Evolutionary conservation across 768 basidiomycete genomes (phyloP).

Genomic region (Lyophyllum shimeji): DNA sequence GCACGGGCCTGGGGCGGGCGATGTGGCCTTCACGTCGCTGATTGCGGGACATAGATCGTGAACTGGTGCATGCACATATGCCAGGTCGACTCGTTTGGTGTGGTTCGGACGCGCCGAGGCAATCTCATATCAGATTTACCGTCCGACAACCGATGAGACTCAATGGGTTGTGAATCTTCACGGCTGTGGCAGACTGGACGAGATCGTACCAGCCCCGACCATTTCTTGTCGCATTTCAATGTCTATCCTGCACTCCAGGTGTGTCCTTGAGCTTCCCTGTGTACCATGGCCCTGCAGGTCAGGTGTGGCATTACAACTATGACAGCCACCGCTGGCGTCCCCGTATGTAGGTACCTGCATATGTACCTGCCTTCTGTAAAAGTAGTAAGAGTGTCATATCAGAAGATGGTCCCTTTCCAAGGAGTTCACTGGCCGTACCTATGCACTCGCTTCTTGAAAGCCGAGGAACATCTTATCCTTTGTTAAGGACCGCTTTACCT

Average conservation of each 20-base stretch:
- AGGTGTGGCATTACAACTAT: not conserved
- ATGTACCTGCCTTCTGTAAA: too few species aligned
- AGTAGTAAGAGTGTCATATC: too few species aligned
- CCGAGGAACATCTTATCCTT: too few species aligned
- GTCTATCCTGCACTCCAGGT: not conserved
- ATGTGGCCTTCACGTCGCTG: not conserved
- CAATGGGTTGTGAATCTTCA: not conserved
- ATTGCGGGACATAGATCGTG: not conserved
- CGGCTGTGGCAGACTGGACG: not conserved
- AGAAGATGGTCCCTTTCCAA: not conserved
- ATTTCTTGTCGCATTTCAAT: not conserved
- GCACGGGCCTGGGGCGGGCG: not conserved
- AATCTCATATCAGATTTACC: not conserved
- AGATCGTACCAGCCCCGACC: not conserved
- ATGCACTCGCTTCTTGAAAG: too few species aligned
- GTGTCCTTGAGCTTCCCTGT: not conserved
- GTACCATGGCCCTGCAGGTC: not conserved
- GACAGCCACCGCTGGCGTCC: not conserved
- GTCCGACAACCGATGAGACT: not conserved
- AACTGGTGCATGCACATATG: not conserved
- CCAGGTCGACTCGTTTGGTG: not conserved
- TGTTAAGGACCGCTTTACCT: not conserved
- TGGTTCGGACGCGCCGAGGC: too few species aligned
- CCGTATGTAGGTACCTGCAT: not conserved
- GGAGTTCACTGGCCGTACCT: not conserved